Percentiles rank a stretch among this genome's conserved stretches.
Evolutionary conservation across 805 yeast genomes (phyloP).

Genomic region (Lipomyces kockii): DNA sequence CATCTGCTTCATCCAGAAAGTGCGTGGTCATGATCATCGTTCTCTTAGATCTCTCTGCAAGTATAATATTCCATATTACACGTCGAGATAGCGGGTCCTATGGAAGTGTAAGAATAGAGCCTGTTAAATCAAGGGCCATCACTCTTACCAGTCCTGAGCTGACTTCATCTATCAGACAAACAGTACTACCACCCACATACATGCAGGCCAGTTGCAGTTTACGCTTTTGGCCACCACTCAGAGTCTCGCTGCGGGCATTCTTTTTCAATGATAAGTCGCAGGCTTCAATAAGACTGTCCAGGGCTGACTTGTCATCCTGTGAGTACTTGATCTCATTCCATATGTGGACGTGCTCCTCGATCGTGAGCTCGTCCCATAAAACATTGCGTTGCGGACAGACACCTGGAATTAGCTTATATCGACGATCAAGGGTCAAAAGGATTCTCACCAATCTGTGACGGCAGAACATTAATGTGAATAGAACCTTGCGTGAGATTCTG

Average conservation of each 20-base stretch:
- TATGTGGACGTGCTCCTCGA: constrained; percentile 41
- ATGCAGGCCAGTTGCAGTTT: constrained; percentile 45
- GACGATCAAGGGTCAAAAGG: constrained; percentile 13
- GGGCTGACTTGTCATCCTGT: constrained; percentile 13
- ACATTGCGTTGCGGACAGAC: constrained; percentile 46
- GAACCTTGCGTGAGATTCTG: constrained; percentile 24
- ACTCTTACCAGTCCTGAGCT: constrained; percentile 41
- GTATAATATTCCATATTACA: constrained; percentile 45
- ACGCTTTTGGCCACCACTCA: constrained; percentile 46
- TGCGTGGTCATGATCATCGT: constrained; percentile 44
- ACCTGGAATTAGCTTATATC: constrained; percentile 39
- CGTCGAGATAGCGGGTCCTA: constrained; percentile 44
- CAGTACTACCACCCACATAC: constrained; percentile 43
- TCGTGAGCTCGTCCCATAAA: constrained; percentile 44
- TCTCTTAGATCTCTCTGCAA: constrained; percentile 38
- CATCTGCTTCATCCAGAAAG: constrained; percentile 46
- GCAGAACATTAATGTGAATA: constrained; percentile 29
- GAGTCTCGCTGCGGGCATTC: constrained; percentile 28
- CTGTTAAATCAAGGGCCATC: no score
- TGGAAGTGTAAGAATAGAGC: not conserved
- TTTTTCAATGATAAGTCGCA: constrained; percentile 41
- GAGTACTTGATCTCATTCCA: constrained; percentile 42
- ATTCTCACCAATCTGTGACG: no score
- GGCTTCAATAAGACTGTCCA: constrained; percentile 35
- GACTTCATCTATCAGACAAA: constrained; percentile 46